Percentiles rank a stretch among this genome's conserved stretches.
phyloP scores from a whole-genome alignment of 179 eudicot genomes.

The Beta lomatogona region DNA sequence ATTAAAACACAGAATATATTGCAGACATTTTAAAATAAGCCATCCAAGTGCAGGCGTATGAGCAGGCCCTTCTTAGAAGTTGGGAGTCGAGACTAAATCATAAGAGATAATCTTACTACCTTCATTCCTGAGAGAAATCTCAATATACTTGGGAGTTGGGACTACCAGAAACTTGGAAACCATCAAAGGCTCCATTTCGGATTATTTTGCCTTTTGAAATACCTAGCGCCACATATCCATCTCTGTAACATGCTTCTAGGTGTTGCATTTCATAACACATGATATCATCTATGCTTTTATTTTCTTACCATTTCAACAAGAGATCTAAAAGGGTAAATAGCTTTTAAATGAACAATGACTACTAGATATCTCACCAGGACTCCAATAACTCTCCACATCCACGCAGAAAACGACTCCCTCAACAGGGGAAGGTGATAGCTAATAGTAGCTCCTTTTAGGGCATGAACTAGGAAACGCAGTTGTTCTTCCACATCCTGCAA shows the following conservation, averaged over 20 bases:
- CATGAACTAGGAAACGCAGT: constrained; percentile 65
- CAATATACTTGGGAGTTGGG: background rate
- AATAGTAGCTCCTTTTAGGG: constrained; percentile 52
- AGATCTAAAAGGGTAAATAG: too few relatives aligned
- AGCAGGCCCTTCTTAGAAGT: background rate
- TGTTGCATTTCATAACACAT: background rate
- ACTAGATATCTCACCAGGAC: constrained; percentile 54
- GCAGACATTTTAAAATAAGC: too few relatives aligned
- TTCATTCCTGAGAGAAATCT: background rate
- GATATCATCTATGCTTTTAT: background rate
- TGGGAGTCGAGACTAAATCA: background rate
- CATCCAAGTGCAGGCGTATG: background rate
- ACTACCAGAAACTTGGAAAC: background rate
- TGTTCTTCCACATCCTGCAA: constrained; percentile 82
- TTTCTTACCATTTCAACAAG: background rate
- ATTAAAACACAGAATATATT: too few relatives aligned
- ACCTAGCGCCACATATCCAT: background rate
- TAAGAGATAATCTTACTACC: background rate
- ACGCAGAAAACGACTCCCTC: constrained; percentile 69
- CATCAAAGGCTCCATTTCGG: background rate
- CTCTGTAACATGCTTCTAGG: background rate
- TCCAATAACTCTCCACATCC: constrained; percentile 82
- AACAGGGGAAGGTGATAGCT: constrained; percentile 56
- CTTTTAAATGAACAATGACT: background rate
- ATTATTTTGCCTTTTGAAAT: background rate